Evolutionary conservation across 805 yeast species (phyloP).

Genomic region (Ogataea zsoltii): DNA sequence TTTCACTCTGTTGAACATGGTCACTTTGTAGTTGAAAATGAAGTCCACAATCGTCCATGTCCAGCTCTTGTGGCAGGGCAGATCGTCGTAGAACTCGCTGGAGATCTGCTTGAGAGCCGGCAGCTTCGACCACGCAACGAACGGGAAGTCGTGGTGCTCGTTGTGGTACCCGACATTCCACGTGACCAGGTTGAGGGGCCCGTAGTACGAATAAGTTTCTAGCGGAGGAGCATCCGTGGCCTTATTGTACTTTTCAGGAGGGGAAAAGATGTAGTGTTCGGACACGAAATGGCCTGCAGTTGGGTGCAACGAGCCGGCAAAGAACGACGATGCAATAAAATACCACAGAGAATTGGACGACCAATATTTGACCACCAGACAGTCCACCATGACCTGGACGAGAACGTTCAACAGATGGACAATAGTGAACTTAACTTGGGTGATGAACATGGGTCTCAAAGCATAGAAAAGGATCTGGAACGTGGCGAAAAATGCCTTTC

Average conservation of each 20-base stretch:
- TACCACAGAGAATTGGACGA: slow-evolving; percentile 66
- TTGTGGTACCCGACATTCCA: slow-evolving; percentile 96
- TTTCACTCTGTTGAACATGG: slow-evolving; percentile 80
- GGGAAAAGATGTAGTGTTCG: slow-evolving; percentile 82
- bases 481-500: slow-evolving; percentile 88
- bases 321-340: slow-evolving; percentile 71
- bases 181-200: slow-evolving; percentile 70
- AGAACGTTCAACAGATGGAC: slow-evolving; percentile 71
- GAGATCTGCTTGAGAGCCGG: slow-evolving; percentile 68
- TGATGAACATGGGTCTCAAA: slow-evolving; percentile 82
- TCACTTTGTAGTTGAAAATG: slow-evolving; percentile 63
- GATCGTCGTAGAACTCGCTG: slow-evolving; percentile 74
- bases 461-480: slow-evolving; percentile 90
- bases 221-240: slow-evolving; percentile 52
- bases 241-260: slow-evolving; percentile 38
- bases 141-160: slow-evolving; percentile 96
- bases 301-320: slow-evolving; percentile 92
- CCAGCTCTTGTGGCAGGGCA: slow-evolving; percentile 82
- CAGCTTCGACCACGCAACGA: slow-evolving; percentile 83
- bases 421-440: slow-evolving; percentile 70
- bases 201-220: slow-evolving; percentile 90
- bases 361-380: slow-evolving; percentile 55
- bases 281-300: slow-evolving; percentile 95
- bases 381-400: slow-evolving; percentile 61
- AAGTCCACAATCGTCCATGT: slow-evolving; percentile 72